A percentile compares a stretch with the other conserved stretches of the same genome.
phyloP scores from a whole-genome alignment of 1,284 basidiomycete species.

The Rhodotorula sp. region DNA sequence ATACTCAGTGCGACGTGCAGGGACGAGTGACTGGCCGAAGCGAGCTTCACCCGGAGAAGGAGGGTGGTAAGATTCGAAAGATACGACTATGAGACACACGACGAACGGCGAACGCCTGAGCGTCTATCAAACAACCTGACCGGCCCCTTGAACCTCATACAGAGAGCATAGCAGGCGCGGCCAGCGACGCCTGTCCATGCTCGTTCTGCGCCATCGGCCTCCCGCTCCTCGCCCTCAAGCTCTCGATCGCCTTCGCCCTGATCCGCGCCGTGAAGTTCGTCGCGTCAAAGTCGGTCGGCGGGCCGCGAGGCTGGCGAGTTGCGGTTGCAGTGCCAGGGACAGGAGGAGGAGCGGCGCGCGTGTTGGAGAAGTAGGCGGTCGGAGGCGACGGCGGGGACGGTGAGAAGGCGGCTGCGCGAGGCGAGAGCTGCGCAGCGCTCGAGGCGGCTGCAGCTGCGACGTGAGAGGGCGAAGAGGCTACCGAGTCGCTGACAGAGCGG shows the following conservation, averaged over 20 bases:
- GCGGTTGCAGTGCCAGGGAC: conserved; percentile 18
- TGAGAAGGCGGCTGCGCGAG: background rate
- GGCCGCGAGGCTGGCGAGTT: conserved; percentile 26
- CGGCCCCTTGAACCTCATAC: too few relatives aligned
- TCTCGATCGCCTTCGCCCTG: conserved; percentile 8
- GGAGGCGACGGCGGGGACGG: background rate
- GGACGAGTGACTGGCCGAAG: too few relatives aligned
- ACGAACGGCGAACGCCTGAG: too few relatives aligned
- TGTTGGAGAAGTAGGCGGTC: background rate
- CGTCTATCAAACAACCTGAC: too few relatives aligned
- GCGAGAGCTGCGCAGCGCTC: background rate
- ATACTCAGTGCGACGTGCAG: too few relatives aligned
- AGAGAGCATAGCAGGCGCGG: too few relatives aligned
- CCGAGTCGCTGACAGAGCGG: too few relatives aligned
- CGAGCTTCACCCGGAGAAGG: too few relatives aligned
- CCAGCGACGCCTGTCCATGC: too few relatives aligned
- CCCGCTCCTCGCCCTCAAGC: background rate
- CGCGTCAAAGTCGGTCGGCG: conserved; percentile 14
- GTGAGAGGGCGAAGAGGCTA: background rate
- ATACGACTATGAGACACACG: too few relatives aligned
- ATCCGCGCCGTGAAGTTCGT: conserved; percentile 22
- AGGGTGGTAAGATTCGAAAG: too few relatives aligned
- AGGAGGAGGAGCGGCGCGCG: background rate
- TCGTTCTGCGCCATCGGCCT: background rate
- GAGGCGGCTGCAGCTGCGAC: background rate